These are phyloP conservation scores for Babesia bovis DNA, from an alignment of 169 alveolate species.

Conservation along the genomic window DNA sequence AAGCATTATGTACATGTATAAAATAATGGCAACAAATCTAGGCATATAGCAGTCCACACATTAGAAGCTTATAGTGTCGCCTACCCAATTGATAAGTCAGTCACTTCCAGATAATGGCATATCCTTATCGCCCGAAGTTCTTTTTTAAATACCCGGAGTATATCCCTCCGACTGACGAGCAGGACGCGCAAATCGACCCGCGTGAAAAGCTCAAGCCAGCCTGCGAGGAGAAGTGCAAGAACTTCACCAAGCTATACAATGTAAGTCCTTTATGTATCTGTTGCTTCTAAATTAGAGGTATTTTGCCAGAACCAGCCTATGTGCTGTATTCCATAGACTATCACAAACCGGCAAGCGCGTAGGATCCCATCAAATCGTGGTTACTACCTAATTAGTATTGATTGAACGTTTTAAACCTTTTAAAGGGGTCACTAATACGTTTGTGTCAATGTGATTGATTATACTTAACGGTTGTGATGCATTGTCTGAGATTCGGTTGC, in stretches of 20 bases:
- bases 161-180: slow-evolving; percentile 65
- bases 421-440: no score
- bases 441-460: no score
- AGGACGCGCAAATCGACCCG: slow-evolving; percentile 68
- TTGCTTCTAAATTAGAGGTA: neutral
- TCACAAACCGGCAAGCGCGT: no score
- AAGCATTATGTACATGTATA: no score
- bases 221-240: slow-evolving; percentile 57
- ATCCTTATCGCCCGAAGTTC: slow-evolving; percentile 59
- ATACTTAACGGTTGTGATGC: no score
- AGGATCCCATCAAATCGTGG: no score
- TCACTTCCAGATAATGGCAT: slow-evolving; percentile 49
- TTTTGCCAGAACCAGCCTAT: neutral
- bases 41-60: no score
- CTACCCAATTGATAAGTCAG: neutral
- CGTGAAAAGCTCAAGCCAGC: slow-evolving; percentile 60
- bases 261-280: slow-evolving; percentile 20
- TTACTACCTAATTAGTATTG: no score
- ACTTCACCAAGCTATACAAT: slow-evolving; percentile 61
- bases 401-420: no score
- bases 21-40: no score
- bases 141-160: slow-evolving; percentile 60
- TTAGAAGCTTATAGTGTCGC: neutral
- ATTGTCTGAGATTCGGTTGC: no score
- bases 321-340: neutral